A percentile compares a stretch with the other conserved stretches of the same genome.
phyloP scores from a whole-genome alignment of 176 grass and related monocot species.

The Bolboschoenus planiculmis region DNA sequence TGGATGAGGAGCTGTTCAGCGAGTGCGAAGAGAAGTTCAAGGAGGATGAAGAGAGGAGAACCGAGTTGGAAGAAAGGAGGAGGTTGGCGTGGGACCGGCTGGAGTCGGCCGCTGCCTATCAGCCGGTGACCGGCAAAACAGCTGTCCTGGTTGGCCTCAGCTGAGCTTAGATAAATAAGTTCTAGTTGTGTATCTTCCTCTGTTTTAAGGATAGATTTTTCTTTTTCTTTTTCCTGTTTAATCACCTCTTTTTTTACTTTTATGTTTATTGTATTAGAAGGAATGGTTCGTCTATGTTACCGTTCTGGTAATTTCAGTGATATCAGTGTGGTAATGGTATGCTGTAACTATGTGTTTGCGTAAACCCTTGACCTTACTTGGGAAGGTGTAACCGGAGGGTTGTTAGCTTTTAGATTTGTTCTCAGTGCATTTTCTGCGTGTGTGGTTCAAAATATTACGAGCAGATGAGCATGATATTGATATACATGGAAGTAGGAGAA shows the following conservation, averaged over 20 bases:
- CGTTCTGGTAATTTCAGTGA: conserved; percentile 11
- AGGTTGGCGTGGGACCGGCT: conserved; percentile 60
- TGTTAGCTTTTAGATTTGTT: conserved; percentile 5
- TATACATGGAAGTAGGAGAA: background rate
- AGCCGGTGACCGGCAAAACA: conserved; percentile 77
- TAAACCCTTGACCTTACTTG: background rate
- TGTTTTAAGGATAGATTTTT: conserved; percentile 7
- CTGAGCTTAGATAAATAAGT: background rate
- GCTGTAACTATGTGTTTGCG: conserved; percentile 12
- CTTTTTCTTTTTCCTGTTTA: background rate
- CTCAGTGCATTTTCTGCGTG: too few relatives aligned
- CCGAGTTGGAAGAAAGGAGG: conserved; percentile 36
- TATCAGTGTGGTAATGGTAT: conserved; percentile 1
- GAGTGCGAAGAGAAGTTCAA: conserved; percentile 55
- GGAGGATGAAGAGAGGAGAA: conserved; percentile 57
- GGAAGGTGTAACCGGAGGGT: background rate
- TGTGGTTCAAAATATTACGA: background rate
- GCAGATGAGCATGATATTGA: background rate
- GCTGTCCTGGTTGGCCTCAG: conserved; percentile 64
- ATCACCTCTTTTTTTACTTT: background rate
- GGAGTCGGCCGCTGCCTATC: conserved; percentile 58
- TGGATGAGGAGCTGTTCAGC: conserved; percentile 63
- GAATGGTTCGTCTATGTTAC: conserved; percentile 4
- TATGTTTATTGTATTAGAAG: conserved; percentile 24
- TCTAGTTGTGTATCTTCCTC: conserved; percentile 19